A percentile compares a stretch with the other conserved stretches of the same genome.
Evolutionary conservation across 2,329 filamentous ascomycete species (phyloP).

Genomic region (Huntiella abstrusa): DNA sequence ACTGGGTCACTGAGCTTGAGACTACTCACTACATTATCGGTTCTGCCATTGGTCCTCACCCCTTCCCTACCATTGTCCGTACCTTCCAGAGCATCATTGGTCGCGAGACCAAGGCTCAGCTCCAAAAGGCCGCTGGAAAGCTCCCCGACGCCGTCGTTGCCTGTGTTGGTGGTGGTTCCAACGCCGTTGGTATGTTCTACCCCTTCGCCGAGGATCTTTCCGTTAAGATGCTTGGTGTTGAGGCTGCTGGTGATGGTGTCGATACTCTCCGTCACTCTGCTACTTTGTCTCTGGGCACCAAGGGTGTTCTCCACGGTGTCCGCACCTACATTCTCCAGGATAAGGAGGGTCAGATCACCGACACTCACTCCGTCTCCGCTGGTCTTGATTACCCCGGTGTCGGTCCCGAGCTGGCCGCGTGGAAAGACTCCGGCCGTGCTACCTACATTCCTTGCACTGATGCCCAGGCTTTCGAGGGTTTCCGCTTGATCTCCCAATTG

Average conservation of each 20-base stretch:
- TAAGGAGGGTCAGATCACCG: slow-evolving; percentile 75
- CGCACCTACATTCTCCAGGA: slow-evolving; percentile 91
- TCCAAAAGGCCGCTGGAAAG: slow-evolving; percentile 67
- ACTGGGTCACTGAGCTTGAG: slow-evolving; percentile 83
- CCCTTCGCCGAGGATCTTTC: slow-evolving; percentile 72
- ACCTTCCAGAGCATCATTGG: slow-evolving; percentile 97
- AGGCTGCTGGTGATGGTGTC: slow-evolving; percentile 84
- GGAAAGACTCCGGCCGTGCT: slow-evolving; percentile 81
- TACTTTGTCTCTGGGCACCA: slow-evolving; percentile 67
- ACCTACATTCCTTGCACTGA: slow-evolving; percentile 85
- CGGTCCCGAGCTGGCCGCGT: slow-evolving; percentile 73
- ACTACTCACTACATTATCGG: slow-evolving; percentile 98
- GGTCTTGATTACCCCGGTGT: slow-evolving; percentile 96
- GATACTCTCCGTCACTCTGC: slow-evolving; percentile 75
- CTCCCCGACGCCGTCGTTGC: slow-evolving; percentile 91
- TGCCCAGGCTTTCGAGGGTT: slow-evolving; percentile 72
- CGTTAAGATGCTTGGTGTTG: slow-evolving; percentile 81
- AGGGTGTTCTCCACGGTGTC: slow-evolving; percentile 89
- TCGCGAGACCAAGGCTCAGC: slow-evolving; percentile 81
- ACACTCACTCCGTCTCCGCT: slow-evolving; percentile 92
- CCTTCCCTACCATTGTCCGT: slow-evolving; percentile 91
- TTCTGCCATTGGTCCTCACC: slow-evolving; percentile 90
- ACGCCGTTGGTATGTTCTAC: slow-evolving; percentile 96
- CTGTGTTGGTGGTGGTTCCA: slow-evolving; percentile 88
- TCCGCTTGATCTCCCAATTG: slow-evolving; percentile 64